Conservation (phyloP, 768 basidiomycete species). For the Podaxis sp. region DNA sequence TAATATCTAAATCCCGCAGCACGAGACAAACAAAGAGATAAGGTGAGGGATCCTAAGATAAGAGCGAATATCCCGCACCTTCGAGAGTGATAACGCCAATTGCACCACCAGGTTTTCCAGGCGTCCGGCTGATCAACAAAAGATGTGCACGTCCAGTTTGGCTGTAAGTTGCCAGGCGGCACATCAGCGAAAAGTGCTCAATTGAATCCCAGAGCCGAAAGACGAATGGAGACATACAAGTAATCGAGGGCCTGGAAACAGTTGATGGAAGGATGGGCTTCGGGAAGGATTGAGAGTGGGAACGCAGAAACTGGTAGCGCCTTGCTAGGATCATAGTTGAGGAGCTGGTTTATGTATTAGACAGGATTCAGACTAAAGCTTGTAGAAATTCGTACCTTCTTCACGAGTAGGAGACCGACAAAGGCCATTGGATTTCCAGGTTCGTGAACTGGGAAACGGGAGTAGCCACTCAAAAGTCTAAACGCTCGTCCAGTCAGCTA, state of each 20-base stretch:
- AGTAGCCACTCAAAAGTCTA: slow-evolving; percentile 81
- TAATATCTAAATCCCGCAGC: slow-evolving; percentile 54
- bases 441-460: slow-evolving; percentile 87
- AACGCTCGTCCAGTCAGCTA: background rate
- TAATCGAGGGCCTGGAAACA: slow-evolving; percentile 96
- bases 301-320: slow-evolving; percentile 73
- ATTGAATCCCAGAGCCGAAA: background rate
- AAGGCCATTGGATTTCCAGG: slow-evolving; percentile 68
- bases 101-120: slow-evolving; percentile 79
- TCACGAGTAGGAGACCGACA: slow-evolving; percentile 79
- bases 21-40: background rate
- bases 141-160: slow-evolving; percentile 96
- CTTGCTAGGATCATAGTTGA: slow-evolving; percentile 86
- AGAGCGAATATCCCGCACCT: slow-evolving; percentile 38
- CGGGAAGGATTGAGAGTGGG: slow-evolving; percentile 80
- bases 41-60: background rate
- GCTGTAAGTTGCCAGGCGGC: slow-evolving; percentile 32
- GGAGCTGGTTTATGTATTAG: slow-evolving; percentile 48
- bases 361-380: background rate
- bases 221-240: slow-evolving; percentile 50
- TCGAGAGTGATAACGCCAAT: slow-evolving; percentile 91
- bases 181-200: background rate
- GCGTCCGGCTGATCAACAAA: slow-evolving; percentile 79
- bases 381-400: slow-evolving; percentile 50
- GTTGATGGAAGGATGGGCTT: slow-evolving; percentile 85